A percentile compares a stretch with the other conserved stretches of the same genome.
Conservation (phyloP, 2,329 filamentous ascomycete genomes). For the Dactylellina sp. region DNA sequence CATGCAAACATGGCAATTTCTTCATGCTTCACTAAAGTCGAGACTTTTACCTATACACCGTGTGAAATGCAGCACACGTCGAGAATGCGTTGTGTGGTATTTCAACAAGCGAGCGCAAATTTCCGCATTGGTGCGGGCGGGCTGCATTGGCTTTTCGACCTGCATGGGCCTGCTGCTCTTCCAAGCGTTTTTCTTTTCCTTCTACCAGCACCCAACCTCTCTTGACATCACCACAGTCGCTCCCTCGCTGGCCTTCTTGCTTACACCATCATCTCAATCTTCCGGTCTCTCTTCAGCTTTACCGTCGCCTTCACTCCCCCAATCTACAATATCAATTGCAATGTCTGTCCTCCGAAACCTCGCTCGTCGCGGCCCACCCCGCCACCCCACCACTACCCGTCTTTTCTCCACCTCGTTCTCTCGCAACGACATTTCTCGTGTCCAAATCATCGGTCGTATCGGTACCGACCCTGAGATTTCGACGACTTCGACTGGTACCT, state of each 20-base stretch:
- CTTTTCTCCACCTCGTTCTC: constrained; percentile 78
- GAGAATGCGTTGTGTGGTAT: constrained; percentile 36
- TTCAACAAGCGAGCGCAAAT: not conserved
- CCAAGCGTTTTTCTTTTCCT: constrained; percentile 35
- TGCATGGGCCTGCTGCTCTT: constrained; percentile 27
- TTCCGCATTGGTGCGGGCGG: constrained; percentile 35
- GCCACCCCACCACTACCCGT: constrained; percentile 65
- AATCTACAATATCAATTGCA: constrained; percentile 7
- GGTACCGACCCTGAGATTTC: constrained; percentile 81
- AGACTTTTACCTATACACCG: too few species aligned
- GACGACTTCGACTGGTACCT: constrained; percentile 76
- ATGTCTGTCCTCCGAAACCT: constrained; percentile 47
- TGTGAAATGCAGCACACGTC: too few species aligned
- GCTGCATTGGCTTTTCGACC: constrained; percentile 12
- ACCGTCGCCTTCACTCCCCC: not conserved
- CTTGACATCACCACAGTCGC: constrained; percentile 6
- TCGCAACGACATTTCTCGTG: constrained; percentile 76
- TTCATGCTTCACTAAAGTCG: too few species aligned
- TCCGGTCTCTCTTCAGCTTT: not conserved
- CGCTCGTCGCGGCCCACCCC: constrained; percentile 34
- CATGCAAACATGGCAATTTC: too few species aligned
- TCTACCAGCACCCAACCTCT: constrained; percentile 4
- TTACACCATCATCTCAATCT: not conserved
- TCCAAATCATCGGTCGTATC: constrained; percentile 88
- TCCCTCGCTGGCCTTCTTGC: constrained; percentile 1